Base-by-base conservation (phyloP, 208 protist species). In the Crithidia acanthocephali region DNA sequence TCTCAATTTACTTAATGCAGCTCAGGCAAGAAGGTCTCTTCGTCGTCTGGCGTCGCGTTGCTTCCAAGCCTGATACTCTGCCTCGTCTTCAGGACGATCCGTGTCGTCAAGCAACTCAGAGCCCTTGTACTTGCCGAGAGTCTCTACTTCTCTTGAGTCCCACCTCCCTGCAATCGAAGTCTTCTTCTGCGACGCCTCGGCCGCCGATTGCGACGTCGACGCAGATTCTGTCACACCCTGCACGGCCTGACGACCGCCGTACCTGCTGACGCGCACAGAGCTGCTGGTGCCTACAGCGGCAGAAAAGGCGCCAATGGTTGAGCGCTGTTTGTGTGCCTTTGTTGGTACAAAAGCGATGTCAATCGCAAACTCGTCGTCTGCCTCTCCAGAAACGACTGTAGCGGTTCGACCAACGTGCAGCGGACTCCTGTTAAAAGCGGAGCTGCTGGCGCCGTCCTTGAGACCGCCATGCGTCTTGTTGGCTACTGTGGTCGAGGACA, bases 41-140 rank as follows among this genome's bases (percentile, higher is more conserved):
- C 68, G 52, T 22, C 83, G 77, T 15, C 18, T 45, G 1, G 70
- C 67, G 45, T 84, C 76, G 5, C 90, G 74, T 35, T 16, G 59
- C 37, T 76, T 70, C 90, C 90, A 95, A 8, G 68, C 75, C 23
- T 53, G 30, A 57, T 80, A 93, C 70, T 86, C 86, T 22, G 68
- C 72, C 42, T 55, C 62, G 65, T 95, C 90, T 0, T 86, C 60
- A 4, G 69, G 69, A 25, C 82, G 57, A 72, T 95, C 90, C 5
- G 90, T 87, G 74, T 95, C 90, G 47, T 90, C 84, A 13, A 87
- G 84, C 16, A 88, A 18, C 20, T 68, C 72, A 16, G 58, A 59
- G 20, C 68, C 47, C 23, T 80, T 56, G 45, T 80, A 74, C 18
- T 68, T 50, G 44, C 61, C 64, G 22, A 80, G 48, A 10, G 63